A percentile compares a stretch with the other conserved stretches of the same genome.
phyloP scores from a whole-genome alignment of 2,329 filamentous ascomycete genomes.

The Pyricularia grisea region DNA sequence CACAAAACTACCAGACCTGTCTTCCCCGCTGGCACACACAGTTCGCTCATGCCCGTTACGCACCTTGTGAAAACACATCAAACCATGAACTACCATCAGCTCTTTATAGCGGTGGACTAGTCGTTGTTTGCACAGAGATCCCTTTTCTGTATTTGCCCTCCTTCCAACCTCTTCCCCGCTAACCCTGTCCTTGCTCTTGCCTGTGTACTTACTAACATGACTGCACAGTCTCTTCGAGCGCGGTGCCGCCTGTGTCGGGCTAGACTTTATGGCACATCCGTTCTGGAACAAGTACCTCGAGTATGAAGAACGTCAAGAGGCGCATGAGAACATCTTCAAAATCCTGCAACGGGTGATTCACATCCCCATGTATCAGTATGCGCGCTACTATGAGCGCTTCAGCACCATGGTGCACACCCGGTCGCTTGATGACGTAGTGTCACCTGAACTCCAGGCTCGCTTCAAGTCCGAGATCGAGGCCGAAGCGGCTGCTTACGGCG shows the following conservation, averaged over 20 bases:
- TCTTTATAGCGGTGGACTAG: slow-evolving; percentile 38
- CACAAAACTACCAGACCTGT: slow-evolving; percentile 4
- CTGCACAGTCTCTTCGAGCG: slow-evolving; percentile 79
- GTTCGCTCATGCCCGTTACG: slow-evolving; percentile 17
- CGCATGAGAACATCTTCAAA: slow-evolving; percentile 73
- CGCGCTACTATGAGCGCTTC: slow-evolving; percentile 88
- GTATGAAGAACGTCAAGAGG: slow-evolving; percentile 85
- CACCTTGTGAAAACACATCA: slow-evolving; percentile 12
- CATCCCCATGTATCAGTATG: slow-evolving; percentile 93
- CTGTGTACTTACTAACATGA: slow-evolving; percentile 17
- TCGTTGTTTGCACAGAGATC: slow-evolving; percentile 32
- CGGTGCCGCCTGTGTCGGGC: slow-evolving; percentile 71
- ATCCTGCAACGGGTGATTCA: slow-evolving; percentile 76
- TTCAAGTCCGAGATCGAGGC: slow-evolving; percentile 65
- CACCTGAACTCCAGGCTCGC: slow-evolving; percentile 55
- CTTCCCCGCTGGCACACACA: slow-evolving; percentile 4
- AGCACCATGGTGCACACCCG: slow-evolving; percentile 64
- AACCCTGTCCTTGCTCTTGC: slow-evolving; percentile 12
- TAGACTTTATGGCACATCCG: slow-evolving; percentile 88
- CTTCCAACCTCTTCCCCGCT: slow-evolving; percentile 27
- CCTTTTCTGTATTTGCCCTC: slow-evolving; percentile 50
- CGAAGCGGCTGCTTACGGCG: slow-evolving; percentile 45
- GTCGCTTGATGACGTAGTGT: slow-evolving; percentile 63
- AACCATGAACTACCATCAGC: slow-evolving; percentile 21
- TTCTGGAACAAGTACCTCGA: slow-evolving; percentile 99